Base-by-base conservation (phyloP, 2,329 filamentous ascomycete species). In the Sporothrix pseudoabietina region DNA sequence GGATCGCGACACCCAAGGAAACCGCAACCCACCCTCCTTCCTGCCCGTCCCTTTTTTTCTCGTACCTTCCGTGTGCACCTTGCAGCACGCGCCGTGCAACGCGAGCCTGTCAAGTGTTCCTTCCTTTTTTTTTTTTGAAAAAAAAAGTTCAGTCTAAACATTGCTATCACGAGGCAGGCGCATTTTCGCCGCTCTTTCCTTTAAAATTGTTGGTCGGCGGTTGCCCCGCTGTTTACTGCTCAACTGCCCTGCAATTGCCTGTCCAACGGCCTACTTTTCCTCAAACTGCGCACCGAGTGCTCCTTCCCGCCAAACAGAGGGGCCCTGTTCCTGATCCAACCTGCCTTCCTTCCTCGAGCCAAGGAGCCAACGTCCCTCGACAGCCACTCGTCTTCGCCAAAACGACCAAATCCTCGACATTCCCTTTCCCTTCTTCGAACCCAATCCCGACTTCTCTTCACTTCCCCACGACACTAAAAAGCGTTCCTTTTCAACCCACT, bases 11-110 rank as follows among this genome's bases (percentile, higher is more conserved):
- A 72, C 65, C 30, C 71, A 57, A 32, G 49, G 63, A 72, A 69
- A 63, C 35, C 65, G 54, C 63, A 72, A 66, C 71, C 71, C 71
- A 49, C 71, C 30, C 57, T 55, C 52, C 22, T 61, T 47, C 69
- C 69, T 35, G 6, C 52, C 39, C 22, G 66, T 69, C 16, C 41
- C 19, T 59, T 32, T 41, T 41, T 26, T 71, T 65, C n/a, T 61
- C 19, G 71, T 59, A 52, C 66, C 69, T 69, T 52, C 74, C 63
- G 35, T 68, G 72, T 74, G 55, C 61, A 68, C 54, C 70, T 52
- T 72, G 68, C 71, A 71, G 47, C 70, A 72, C 71, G 72, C 72
- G 52, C 47, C 47, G 74, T 72, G 69, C 72, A 66, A 72, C 74
- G 16, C 52, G 55, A 54, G 32, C 70, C 73, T 72, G 35, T 69